These are phyloP conservation scores for Paramecium sexaurelia DNA, from an alignment of 73 alveolate genomes.

Conservation along the genomic window DNA sequence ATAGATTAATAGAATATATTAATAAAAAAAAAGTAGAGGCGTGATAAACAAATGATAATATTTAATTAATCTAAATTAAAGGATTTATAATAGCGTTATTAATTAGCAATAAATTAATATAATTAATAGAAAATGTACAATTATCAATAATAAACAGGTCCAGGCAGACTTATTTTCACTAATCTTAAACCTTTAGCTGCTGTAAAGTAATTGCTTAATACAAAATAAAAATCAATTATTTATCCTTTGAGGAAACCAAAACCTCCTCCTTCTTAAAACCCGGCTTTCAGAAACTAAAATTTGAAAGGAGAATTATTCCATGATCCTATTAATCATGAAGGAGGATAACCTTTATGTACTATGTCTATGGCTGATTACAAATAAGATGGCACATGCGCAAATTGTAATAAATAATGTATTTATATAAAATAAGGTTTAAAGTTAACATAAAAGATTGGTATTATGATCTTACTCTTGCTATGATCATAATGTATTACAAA, in stretches of 20 bases:
- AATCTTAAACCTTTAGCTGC: constrained; percentile 38
- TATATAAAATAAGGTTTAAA: too few species aligned
- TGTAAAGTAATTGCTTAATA: background rate
- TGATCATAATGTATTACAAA: background rate
- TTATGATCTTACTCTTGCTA: background rate
- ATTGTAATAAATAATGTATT: background rate
- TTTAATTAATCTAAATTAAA: too few species aligned
- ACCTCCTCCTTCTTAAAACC: background rate
- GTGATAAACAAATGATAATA: too few species aligned
- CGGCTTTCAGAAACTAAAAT: background rate
- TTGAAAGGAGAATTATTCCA: background rate
- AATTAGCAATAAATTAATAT: background rate
- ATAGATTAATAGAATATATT: constrained; percentile 37
- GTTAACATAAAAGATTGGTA: background rate
- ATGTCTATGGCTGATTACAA: background rate
- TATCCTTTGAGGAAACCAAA: constrained; percentile 1
- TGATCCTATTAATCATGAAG: constrained; percentile 42
- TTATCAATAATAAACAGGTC: background rate
- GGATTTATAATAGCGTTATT: too few species aligned
- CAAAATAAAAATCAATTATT: background rate
- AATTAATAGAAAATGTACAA: constrained; percentile 12
- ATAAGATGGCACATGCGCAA: background rate
- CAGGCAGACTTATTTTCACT: background rate
- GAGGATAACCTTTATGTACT: constrained; percentile 37
- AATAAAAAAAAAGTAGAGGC: constrained; percentile 15